Conservation (phyloP, 345 rosid genomes). For the Rubroshorea leprosula region DNA sequence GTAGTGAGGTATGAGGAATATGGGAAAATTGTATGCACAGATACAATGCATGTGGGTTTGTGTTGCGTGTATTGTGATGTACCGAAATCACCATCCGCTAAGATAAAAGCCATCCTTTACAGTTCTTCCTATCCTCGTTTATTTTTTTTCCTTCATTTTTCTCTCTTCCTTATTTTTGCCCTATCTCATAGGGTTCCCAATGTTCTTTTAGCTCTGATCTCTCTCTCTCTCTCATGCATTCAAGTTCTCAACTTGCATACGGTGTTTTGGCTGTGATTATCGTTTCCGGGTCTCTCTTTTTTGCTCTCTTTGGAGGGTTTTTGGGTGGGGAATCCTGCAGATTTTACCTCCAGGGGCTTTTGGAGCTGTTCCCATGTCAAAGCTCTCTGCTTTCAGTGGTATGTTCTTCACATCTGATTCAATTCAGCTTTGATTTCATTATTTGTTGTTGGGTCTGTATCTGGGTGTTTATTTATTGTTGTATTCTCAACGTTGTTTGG, state of each 20-base stretch:
- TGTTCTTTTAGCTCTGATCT: constrained; percentile 19
- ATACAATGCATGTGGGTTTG: constrained; percentile 62
- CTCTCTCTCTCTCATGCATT: constrained; percentile 63
- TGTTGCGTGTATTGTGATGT: constrained; percentile 27
- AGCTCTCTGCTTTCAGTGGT: constrained; percentile 67
- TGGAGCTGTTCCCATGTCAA: constrained; percentile 64
- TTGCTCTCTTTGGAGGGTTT: constrained; percentile 82
- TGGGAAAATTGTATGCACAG: no score
- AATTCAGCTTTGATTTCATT: constrained; percentile 2
- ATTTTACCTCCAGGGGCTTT: constrained; percentile 39
- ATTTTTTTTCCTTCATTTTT: no score
- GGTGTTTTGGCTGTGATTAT: constrained; percentile 14
- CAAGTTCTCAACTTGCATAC: constrained; percentile 17
- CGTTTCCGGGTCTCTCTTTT: constrained; percentile 43
- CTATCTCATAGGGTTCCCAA: constrained; percentile 84
- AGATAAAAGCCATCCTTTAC: constrained; percentile 17
- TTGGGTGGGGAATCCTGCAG: constrained; percentile 27
- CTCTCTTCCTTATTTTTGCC: constrained; percentile 68
- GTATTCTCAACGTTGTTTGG: no score
- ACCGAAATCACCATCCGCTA: constrained; percentile 13
- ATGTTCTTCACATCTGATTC: constrained; percentile 10
- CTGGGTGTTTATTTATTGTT: constrained; percentile 10
- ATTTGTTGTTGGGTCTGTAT: constrained; percentile 4
- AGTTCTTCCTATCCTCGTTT: constrained; percentile 6
- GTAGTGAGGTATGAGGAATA: no score